These are phyloP conservation scores for Diaporthe australafricana DNA, from an alignment of 2,329 filamentous ascomycete genomes.

Conservation along the genomic window DNA sequence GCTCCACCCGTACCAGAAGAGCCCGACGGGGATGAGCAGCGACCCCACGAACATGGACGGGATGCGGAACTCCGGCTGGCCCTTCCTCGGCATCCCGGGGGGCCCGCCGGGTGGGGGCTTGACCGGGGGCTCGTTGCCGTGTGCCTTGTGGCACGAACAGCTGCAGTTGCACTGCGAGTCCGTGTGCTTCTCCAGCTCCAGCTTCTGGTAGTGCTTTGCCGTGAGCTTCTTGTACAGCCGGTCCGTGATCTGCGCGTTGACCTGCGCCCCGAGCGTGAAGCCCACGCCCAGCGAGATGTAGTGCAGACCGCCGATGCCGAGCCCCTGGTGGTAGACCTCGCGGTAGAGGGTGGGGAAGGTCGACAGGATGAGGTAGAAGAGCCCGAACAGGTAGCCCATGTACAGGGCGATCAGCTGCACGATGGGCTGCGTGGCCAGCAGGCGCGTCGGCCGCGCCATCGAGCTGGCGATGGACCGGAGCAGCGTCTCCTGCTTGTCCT, in stretches of 20 bases:
- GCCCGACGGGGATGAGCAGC: conserved; percentile 55
- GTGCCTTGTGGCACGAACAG: too few species aligned
- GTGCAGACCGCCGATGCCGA: conserved; percentile 50
- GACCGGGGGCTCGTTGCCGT: too few species aligned
- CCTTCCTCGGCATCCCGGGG: conserved; percentile 25
- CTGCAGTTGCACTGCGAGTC: too few species aligned
- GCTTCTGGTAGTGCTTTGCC: conserved; percentile 46
- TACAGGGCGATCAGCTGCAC: conserved; percentile 62
- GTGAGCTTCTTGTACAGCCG: conserved; percentile 56
- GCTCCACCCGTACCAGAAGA: conserved; percentile 59
- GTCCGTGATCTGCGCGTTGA: conserved; percentile 57
- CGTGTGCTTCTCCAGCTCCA: too few species aligned
- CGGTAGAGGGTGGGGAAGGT: conserved; percentile 61
- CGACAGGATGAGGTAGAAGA: conserved; percentile 64
- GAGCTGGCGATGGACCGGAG: conserved; percentile 37
- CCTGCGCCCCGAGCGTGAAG: conserved; percentile 49
- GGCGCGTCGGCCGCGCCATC: conserved; percentile 43
- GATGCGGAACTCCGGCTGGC: conserved; percentile 56
- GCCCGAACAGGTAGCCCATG: conserved; percentile 60
- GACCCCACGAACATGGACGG: conserved; percentile 66
- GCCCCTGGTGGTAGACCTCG: conserved; percentile 46
- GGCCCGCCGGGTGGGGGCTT: neutral
- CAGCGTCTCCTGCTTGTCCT: conserved; percentile 55
- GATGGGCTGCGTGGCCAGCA: conserved; percentile 64
- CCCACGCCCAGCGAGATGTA: conserved; percentile 51